Evolutionary conservation across 192 early-diverging fungal genomes (phyloP), one percentile per base, ranked within the genome.

Genomic region (Coemansia sp.): DNA sequence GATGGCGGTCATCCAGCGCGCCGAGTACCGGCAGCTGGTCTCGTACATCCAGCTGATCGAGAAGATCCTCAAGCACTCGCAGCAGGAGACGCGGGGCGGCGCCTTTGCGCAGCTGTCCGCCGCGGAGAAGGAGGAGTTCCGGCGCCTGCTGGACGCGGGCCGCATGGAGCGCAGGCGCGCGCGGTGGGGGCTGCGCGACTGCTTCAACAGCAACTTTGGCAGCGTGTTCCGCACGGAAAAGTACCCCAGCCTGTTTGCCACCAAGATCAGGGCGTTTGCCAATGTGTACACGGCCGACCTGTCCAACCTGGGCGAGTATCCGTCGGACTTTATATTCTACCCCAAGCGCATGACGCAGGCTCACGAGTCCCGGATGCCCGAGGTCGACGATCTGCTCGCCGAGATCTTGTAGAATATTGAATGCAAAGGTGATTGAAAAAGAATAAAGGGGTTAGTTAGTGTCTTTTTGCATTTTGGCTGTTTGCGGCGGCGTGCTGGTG

Each of bases 271-370:
- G 53, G 48, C 69, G 22, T 81, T 77, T 54, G 73, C 80, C 10
- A 76, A 75, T 27, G 52, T 81, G 30, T 81, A 87, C 21, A 87
- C 81, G 5, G 76, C 85, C 0, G 68, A 82, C 49, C 45, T 87
- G 28, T 72, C 72, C 0, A 85, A 85, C 52, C 56, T 87, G 46
- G 71, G 72, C 19, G 54, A 58, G 18, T 84, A 84, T 47, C 81
- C 85, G 3, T 69, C 73, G 9, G 85, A 87, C 66, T 87, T 78
- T 74, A 64, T 81, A 3, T 87, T 85, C 48, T 87, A 85, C 43
- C 85, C 85, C 1, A 79, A 85, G 45, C 77, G 85, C 1, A 69
- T 81, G 54, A 81, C 77, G 19, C 75, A 85, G 47, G 84, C 85
- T 6, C 85, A 87, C 29, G 80, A 81, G 53, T 56, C 62, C 10